Percentiles rank a stretch among this genome's conserved stretches.
phyloP scores from a whole-genome alignment of 257 asterid species.

The Primulina tabacum region DNA sequence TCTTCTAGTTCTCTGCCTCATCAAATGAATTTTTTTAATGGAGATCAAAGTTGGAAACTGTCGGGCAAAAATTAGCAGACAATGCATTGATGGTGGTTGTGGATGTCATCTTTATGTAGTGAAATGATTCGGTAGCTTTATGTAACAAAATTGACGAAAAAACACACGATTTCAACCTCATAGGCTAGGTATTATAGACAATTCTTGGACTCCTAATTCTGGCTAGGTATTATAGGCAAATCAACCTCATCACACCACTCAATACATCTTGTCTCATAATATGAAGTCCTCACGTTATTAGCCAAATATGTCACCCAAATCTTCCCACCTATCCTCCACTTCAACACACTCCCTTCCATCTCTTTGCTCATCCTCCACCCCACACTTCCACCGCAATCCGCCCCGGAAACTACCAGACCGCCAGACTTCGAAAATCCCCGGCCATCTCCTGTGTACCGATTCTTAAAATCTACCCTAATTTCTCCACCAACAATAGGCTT shows the following conservation, averaged over 20 bases:
- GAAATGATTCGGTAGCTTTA: no score
- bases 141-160: no score
- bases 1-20: no score
- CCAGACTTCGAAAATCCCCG: constrained; percentile 68
- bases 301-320: constrained; percentile 84
- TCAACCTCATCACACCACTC: constrained; percentile 93
- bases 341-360: constrained; percentile 88
- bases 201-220: background rate
- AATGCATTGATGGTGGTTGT: no score
- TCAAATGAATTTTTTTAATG: no score
- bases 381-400: constrained; percentile 53
- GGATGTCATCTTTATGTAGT: no score
- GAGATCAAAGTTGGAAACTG: no score
- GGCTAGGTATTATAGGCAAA: constrained; percentile 60
- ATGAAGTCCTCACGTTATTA: constrained; percentile 39
- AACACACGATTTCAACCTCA: no score
- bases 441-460: constrained; percentile 49
- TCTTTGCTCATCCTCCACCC: constrained; percentile 77
- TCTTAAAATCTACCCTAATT: constrained; percentile 27
- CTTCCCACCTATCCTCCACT: constrained; percentile 82
- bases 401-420: constrained; percentile 63
- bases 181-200: no score
- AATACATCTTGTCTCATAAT: constrained; percentile 63
- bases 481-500: constrained; percentile 36
- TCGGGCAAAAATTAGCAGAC: no score